phyloP scores from a whole-genome alignment of 805 yeast species.

The Helenozyma baotianmanensis region DNA sequence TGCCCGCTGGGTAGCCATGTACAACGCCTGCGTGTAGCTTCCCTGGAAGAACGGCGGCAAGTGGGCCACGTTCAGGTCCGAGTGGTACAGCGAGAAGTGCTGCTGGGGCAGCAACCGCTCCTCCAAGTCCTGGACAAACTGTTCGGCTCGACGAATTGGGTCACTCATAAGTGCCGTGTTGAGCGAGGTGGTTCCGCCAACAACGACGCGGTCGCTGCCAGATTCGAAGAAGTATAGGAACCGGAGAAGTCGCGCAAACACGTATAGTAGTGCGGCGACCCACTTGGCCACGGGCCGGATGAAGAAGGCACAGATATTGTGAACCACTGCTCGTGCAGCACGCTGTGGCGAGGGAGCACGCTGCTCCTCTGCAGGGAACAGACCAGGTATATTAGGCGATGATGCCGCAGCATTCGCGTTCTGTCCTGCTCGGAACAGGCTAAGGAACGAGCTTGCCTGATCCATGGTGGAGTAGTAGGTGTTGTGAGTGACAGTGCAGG shows the following conservation, averaged over 20 bases:
- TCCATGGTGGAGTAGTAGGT: slow-evolving; percentile 1
- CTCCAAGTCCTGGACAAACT: slow-evolving; percentile 49
- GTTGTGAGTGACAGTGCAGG: too few species aligned
- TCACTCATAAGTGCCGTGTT: slow-evolving; percentile 27
- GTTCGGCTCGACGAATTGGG: slow-evolving; percentile 50
- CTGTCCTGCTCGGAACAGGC: neutral
- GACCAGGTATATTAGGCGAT: neutral
- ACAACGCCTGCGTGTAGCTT: slow-evolving; percentile 76
- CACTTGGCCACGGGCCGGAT: slow-evolving; percentile 3
- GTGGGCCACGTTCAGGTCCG: slow-evolving; percentile 2
- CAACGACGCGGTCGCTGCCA: slow-evolving; percentile 3
- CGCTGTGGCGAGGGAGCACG: neutral
- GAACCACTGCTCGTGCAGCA: too few species aligned
- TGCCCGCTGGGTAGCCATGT: slow-evolving; percentile 61
- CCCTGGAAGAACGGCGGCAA: slow-evolving; percentile 57
- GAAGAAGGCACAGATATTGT: neutral
- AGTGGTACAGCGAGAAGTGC: slow-evolving; percentile 10
- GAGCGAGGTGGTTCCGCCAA: slow-evolving; percentile 9
- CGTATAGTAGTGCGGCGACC: neutral
- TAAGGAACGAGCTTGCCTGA: slow-evolving; percentile 1
- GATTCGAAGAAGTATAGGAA: slow-evolving; percentile 7
- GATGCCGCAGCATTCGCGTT: neutral
- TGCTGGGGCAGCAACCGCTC: slow-evolving; percentile 33
- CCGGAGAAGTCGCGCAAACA: slow-evolving; percentile 1
- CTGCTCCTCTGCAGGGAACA: neutral